These are phyloP conservation scores for Claviceps maximensis DNA, from an alignment of 2,329 filamentous ascomycete species.

Conservation along the genomic window DNA sequence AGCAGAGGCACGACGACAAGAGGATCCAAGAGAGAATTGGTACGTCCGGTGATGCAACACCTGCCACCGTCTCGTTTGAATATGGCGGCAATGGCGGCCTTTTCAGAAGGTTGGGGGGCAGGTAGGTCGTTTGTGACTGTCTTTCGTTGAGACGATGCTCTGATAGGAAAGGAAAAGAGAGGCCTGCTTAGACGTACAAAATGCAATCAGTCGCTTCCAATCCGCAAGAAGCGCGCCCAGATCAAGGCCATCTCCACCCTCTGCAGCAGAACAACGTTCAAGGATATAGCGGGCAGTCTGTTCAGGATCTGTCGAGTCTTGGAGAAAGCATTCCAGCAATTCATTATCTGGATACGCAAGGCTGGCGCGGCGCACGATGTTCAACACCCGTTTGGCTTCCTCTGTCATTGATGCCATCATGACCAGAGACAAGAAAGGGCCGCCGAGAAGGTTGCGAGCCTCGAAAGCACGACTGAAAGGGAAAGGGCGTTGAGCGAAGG, in stretches of 20 bases:
- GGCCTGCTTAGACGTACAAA: background rate
- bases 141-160: background rate
- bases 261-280: background rate
- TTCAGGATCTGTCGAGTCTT: slow-evolving; percentile 2
- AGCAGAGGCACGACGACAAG: slow-evolving; percentile 1
- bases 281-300: slow-evolving; percentile 7
- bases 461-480: too few relatives aligned
- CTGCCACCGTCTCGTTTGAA: slow-evolving; percentile 1
- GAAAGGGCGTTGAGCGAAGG: too few relatives aligned
- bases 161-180: background rate
- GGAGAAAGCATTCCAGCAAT: slow-evolving; percentile 5
- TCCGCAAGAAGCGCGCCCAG: background rate
- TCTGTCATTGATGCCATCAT: background rate
- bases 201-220: slow-evolving; percentile 3
- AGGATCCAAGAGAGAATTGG: slow-evolving; percentile 4
- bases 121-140: background rate
- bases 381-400: background rate
- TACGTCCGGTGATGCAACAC: slow-evolving; percentile 2
- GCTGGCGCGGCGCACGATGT: background rate
- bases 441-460: too few relatives aligned
- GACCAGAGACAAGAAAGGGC: too few relatives aligned
- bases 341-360: slow-evolving; percentile 4
- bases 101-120: background rate
- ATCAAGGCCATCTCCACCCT: background rate
- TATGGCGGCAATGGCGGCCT: background rate